Conservation (phyloP, 805 yeast genomes). For the Kuraishia hungarica region DNA sequence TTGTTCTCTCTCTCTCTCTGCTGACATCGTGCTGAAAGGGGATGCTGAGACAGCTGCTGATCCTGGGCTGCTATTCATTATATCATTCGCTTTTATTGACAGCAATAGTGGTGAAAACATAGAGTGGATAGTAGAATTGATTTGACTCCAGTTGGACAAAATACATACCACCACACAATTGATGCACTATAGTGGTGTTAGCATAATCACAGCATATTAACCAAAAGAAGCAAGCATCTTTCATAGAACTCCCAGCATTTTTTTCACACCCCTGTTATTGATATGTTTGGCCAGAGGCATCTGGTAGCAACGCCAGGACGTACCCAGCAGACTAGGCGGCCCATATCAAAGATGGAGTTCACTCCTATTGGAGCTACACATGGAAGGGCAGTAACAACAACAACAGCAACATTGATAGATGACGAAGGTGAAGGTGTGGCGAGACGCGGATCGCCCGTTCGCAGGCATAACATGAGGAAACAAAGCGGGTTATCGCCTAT, state of each 20-base stretch:
- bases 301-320: neutral
- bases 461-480: constrained; percentile 2
- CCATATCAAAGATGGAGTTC: constrained; percentile 2
- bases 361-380: constrained; percentile 1
- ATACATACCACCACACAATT: no score
- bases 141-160: no score
- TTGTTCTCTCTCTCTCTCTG: neutral
- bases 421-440: neutral
- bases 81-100: neutral
- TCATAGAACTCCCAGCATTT: neutral
- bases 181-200: neutral
- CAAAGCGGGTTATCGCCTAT: neutral
- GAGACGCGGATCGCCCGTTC: constrained; percentile 1
- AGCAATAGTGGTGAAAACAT: no score
- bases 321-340: neutral
- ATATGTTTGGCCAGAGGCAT: neutral
- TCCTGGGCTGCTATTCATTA: neutral
- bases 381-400: neutral
- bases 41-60: neutral
- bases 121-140: no score
- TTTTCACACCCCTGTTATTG: neutral
- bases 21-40: neutral
- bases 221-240: neutral
- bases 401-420: neutral
- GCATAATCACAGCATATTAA: neutral